A percentile compares a stretch with the other conserved stretches of the same genome.
These are phyloP conservation scores for Mycena metata DNA, from an alignment of 768 basidiomycete genomes.

Conservation along the genomic window DNA sequence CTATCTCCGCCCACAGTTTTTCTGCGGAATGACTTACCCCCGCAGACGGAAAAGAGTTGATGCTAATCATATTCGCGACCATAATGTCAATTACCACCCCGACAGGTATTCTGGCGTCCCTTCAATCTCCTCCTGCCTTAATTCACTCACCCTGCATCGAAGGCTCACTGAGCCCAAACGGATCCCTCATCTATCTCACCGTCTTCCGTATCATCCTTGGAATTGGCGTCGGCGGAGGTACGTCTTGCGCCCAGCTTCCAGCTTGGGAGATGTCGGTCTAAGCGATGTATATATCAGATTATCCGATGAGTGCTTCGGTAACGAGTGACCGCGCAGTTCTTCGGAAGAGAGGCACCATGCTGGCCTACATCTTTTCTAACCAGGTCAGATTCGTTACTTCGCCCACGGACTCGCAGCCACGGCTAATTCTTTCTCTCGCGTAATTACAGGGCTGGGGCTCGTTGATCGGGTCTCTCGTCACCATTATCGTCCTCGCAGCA, in stretches of 20 bases:
- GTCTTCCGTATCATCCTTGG: constrained; percentile 81
- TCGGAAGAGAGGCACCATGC: constrained; percentile 76
- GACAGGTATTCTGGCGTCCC: constrained; percentile 68
- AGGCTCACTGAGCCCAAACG: constrained; percentile 49
- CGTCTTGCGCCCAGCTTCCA: too few species aligned
- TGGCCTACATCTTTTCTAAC: constrained; percentile 82
- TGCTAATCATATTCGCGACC: constrained; percentile 84
- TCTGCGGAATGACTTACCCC: constrained; percentile 4
- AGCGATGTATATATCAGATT: too few species aligned
- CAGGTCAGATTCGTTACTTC: too few species aligned
- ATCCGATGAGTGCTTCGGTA: constrained; percentile 81
- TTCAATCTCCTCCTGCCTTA: constrained; percentile 17
- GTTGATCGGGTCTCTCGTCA: constrained; percentile 70
- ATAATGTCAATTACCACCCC: constrained; percentile 77
- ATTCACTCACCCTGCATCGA: too few species aligned
- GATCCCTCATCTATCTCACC: constrained; percentile 74
- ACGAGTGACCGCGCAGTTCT: constrained; percentile 76
- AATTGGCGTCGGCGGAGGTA: constrained; percentile 77
- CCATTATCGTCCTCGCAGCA: constrained; percentile 72
- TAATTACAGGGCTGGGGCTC: constrained; percentile 88
- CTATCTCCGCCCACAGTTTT: neutral
- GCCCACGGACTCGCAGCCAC: neutral
- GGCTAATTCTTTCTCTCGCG: too few species aligned
- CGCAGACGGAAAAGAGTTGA: constrained; percentile 81
- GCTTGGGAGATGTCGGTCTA: too few species aligned